Evolutionary conservation across 768 basidiomycete genomes (phyloP).

Genomic region (Suillus bovinus): DNA sequence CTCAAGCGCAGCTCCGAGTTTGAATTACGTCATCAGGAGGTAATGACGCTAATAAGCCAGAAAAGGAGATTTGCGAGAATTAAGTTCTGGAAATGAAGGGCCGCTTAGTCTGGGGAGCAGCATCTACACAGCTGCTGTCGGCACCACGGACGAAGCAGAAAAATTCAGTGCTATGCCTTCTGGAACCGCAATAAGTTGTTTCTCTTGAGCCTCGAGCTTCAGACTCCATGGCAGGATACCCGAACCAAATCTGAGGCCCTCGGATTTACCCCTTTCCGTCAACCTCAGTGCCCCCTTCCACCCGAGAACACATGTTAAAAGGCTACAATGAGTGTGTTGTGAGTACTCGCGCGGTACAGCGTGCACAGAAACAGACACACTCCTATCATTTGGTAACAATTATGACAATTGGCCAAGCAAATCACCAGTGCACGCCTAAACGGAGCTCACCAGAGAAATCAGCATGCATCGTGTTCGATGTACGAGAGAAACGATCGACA

Average conservation of each 20-base stretch:
- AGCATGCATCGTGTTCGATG: neutral
- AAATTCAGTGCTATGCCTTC: conserved; percentile 38
- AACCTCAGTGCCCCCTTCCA: conserved; percentile 39
- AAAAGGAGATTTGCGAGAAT: neutral
- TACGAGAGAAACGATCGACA: neutral
- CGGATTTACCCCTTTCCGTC: conserved; percentile 67
- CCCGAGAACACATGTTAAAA: neutral
- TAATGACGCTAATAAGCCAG: neutral
- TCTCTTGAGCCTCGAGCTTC: conserved; percentile 33
- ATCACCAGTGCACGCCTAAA: neutral
- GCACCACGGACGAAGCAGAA: conserved; percentile 45
- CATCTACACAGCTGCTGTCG: conserved; percentile 41
- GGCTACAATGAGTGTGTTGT: neutral
- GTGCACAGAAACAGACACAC: neutral
- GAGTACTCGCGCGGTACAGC: neutral
- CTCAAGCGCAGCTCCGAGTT: too few relatives aligned
- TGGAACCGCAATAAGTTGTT: conserved; percentile 45
- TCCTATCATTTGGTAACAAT: neutral
- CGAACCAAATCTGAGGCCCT: conserved; percentile 54
- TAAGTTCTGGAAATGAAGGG: neutral
- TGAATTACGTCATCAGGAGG: neutral
- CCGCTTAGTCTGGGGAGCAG: neutral
- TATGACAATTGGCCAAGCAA: neutral
- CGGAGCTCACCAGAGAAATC: neutral
- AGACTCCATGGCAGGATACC: conserved; percentile 41